These are phyloP conservation scores for Entonaema liquescens DNA, from an alignment of 495 filamentous ascomycete genomes.

Conservation along the genomic window DNA sequence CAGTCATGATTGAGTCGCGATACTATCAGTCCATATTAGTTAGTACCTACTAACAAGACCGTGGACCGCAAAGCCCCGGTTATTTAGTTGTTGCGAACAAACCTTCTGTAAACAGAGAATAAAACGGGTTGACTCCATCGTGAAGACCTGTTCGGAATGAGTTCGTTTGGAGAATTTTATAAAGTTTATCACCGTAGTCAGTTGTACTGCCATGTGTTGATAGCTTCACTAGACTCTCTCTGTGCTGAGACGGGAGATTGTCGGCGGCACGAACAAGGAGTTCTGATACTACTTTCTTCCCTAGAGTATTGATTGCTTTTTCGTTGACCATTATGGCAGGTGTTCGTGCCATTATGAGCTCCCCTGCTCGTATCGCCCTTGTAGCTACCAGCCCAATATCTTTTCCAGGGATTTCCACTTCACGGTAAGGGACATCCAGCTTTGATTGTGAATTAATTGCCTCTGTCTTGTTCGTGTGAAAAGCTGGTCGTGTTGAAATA, in stretches of 20 bases:
- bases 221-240: slow-evolving; percentile 38
- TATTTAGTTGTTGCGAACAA: slow-evolving; percentile 1
- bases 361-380: slow-evolving; percentile 37
- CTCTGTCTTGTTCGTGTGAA: neutral
- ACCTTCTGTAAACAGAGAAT: slow-evolving; percentile 47
- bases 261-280: slow-evolving; percentile 42
- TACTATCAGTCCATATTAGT: slow-evolving; percentile 35
- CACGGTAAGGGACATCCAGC: slow-evolving; percentile 24
- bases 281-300: slow-evolving; percentile 28
- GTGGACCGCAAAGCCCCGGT: neutral
- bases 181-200: slow-evolving; percentile 31
- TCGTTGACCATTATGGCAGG: slow-evolving; percentile 49
- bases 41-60: neutral
- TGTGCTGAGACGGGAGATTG: slow-evolving; percentile 36
- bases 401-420: slow-evolving; percentile 42
- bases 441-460: neutral
- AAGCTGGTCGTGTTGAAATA: slow-evolving; percentile 28
- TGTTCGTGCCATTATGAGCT: slow-evolving; percentile 45
- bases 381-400: slow-evolving; percentile 48
- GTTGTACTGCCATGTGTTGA: slow-evolving; percentile 33
- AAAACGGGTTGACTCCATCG: slow-evolving; percentile 42
- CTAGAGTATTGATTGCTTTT: slow-evolving; percentile 36
- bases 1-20: slow-evolving; percentile 58
- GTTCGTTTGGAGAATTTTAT: slow-evolving; percentile 47
- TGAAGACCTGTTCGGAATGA: slow-evolving; percentile 43